Evolutionary conservation across 2,329 filamentous ascomycete genomes (phyloP), one percentile per base, ranked within the genome.

Genomic region (Fusarium burgessii): DNA sequence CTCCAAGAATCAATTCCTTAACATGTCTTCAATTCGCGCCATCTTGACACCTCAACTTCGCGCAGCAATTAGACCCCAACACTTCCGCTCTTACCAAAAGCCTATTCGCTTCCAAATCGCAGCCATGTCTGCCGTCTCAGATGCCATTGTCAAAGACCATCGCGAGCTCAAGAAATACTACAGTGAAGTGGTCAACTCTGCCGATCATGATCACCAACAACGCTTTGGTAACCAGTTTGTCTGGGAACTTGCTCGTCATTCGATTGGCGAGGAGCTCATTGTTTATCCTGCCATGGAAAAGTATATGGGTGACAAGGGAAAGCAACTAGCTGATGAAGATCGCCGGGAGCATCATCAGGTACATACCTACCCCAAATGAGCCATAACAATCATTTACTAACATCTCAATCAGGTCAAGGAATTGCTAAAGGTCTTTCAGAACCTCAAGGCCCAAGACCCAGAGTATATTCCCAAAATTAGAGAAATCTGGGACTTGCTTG

Each of bases 261-360:
- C 83, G 0, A 78, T 86, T n/a, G 79, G 79, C 10, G 84, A 87
- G 64, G 84, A 87, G 68, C 73, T 86, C 0, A 79, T 89, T 13
- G 79, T 89, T 1, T 88, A 89, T 65, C 87, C 87, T 1, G 86
- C 84, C 3, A 78, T 89, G 20, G 85, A 88, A 72, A 83, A 84
- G 62, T 76, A 86, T 58, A 68, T 88, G 20, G 77, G 80, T 2
- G 75, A 79, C 2, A 71, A 80, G 45, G 86, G 86, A 47, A 79
- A 81, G 36, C 68, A 76, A 4, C 76, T 86, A 68, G 84, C 85
- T 0, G 82, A 86, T 17, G 81, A 82, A 46, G 85, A 88, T 72
- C 81, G 86, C 3, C 5, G 78, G 5, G 82, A 87, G 63, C 85
- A 87, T 70, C 82, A 84, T 46, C 69, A 74, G 18, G 84, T 85